Evolutionary conservation across 2,329 filamentous ascomycete genomes (phyloP).

Genomic region (Septoria linicola): DNA sequence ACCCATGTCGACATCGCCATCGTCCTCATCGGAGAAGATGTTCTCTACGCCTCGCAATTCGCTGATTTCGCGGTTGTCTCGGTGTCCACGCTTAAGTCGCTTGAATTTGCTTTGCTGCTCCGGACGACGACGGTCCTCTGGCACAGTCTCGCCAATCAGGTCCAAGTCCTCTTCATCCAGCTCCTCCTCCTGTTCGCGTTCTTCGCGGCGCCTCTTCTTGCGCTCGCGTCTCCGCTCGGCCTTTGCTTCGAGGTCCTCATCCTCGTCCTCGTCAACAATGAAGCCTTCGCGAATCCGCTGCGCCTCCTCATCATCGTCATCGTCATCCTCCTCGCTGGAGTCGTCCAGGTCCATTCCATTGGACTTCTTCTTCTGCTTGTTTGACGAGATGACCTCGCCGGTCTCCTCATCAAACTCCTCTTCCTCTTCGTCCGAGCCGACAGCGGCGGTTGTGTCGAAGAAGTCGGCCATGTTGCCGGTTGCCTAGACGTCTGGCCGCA

Average conservation of each 20-base stretch:
- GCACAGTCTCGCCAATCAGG: slow-evolving; percentile 80
- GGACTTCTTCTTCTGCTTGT: slow-evolving; percentile 38
- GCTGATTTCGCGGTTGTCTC: slow-evolving; percentile 63
- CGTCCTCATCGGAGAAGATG: slow-evolving; percentile 95
- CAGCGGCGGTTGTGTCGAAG: slow-evolving; percentile 80
- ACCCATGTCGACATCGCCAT: slow-evolving; percentile 56
- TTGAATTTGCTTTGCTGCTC: slow-evolving; percentile 82
- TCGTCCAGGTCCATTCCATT: slow-evolving; percentile 62
- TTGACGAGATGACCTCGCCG: slow-evolving; percentile 52
- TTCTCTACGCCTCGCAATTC: slow-evolving; percentile 76
- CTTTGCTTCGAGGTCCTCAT: slow-evolving; percentile 69
- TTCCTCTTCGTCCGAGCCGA: slow-evolving; percentile 78
- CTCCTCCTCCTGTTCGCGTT: slow-evolving; percentile 76
- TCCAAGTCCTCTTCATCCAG: slow-evolving; percentile 96
- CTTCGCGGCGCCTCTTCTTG: slow-evolving; percentile 74
- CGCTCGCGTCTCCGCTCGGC: slow-evolving; percentile 60
- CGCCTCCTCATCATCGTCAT: slow-evolving; percentile 79
- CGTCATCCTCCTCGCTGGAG: slow-evolving; percentile 88
- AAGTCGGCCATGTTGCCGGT: slow-evolving; percentile 41
- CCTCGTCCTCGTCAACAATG: slow-evolving; percentile 92
- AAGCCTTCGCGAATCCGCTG: slow-evolving; percentile 82
- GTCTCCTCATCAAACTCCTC: slow-evolving; percentile 81
- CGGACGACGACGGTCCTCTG: slow-evolving; percentile 65
- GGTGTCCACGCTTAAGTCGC: slow-evolving; percentile 87
- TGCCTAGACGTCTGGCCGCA: background rate